These are phyloP conservation scores for Phytophthora constricta DNA, from an alignment of 352 stramenopile genomes.

Conservation along the genomic window DNA sequence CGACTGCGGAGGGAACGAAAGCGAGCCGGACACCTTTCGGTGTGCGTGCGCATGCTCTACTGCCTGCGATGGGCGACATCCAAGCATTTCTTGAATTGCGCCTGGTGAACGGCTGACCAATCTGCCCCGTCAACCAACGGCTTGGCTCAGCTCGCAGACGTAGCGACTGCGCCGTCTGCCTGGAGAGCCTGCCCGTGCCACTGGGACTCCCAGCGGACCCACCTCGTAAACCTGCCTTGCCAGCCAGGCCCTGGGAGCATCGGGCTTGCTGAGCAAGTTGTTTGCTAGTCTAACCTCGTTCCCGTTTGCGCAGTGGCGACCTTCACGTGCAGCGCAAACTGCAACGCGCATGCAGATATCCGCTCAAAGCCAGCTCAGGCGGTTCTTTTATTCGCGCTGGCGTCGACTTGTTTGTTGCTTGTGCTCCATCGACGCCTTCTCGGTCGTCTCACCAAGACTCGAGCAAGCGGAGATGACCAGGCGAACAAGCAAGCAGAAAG, in stretches of 20 bases:
- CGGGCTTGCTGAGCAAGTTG: too few species aligned
- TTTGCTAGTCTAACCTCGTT: neutral
- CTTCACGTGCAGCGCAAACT: neutral
- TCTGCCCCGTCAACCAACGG: neutral
- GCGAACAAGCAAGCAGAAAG: neutral
- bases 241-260: neutral
- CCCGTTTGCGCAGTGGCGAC: neutral
- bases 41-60: neutral
- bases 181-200: neutral
- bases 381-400: conserved; percentile 2
- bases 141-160: neutral
- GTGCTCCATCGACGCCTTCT: neutral
- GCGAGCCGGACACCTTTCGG: too few species aligned
- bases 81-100: neutral
- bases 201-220: neutral
- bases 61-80: neutral
- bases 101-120: neutral
- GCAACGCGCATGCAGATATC: neutral
- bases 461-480: neutral
- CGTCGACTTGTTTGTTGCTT: neutral
- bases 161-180: neutral
- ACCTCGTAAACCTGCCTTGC: neutral
- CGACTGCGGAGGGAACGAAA: too few species aligned
- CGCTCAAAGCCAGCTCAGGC: neutral
- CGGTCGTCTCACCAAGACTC: conserved; percentile 2